These are phyloP conservation scores for Endocalyx cinctus DNA, from an alignment of 2,329 filamentous ascomycete species.

Conservation along the genomic window DNA sequence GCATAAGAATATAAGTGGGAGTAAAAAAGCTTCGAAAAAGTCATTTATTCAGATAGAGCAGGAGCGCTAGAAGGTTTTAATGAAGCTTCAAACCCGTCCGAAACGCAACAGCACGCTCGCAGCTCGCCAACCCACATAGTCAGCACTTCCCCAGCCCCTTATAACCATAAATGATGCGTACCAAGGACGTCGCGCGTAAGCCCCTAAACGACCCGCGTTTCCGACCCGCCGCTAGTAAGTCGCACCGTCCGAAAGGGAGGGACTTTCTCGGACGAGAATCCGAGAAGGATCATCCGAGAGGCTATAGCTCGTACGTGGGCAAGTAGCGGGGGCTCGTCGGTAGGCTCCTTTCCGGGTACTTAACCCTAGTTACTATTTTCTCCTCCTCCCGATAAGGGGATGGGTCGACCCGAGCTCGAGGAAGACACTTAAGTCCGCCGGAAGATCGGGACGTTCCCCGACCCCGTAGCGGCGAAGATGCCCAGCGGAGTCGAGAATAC, in stretches of 20 bases:
- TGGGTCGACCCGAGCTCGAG: constrained; percentile 61
- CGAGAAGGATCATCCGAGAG: constrained; percentile 57
- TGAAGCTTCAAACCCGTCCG: constrained; percentile 62
- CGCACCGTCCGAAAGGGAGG: constrained; percentile 54
- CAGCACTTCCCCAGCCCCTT: constrained; percentile 62
- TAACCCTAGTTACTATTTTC: no score
- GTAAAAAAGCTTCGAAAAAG: no score
- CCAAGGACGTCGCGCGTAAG: constrained; percentile 49
- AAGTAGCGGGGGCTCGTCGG: constrained; percentile 52
- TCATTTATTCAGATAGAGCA: constrained; percentile 43
- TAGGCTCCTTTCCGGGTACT: constrained; percentile 61
- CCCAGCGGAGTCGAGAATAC: constrained; percentile 52
- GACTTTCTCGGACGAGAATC: constrained; percentile 57
- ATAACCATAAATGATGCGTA: constrained; percentile 58
- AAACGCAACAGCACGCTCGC: constrained; percentile 58
- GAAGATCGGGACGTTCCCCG: constrained; percentile 41
- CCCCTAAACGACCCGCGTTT: constrained; percentile 44
- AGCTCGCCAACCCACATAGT: constrained; percentile 58
- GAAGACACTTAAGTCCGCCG: constrained; percentile 51
- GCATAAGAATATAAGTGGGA: no score
- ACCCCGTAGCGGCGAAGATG: constrained; percentile 48
- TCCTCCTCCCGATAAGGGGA: constrained; percentile 59
- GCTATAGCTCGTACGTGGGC: constrained; percentile 55
- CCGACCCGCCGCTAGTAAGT: constrained; percentile 49
- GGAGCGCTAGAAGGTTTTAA: constrained; percentile 64